Conservation (phyloP, 1,139 yeast species). For the Arxiozyma slooffiae region DNA sequence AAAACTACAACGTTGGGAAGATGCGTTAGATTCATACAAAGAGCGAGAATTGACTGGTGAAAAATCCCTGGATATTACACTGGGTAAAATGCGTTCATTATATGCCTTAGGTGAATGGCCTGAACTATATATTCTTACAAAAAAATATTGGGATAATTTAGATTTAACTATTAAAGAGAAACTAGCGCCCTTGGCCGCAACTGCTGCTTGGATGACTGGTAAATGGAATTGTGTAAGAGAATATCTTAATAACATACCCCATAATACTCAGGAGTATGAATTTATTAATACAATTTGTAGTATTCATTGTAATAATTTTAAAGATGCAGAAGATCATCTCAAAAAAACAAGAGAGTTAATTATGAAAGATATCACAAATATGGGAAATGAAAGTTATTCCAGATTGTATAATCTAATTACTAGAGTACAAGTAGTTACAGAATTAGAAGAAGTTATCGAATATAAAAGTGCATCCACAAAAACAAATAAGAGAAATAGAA, state of each 20-base stretch:
- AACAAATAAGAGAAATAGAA: conserved; percentile 63
- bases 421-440: conserved; percentile 93
- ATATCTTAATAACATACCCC: conserved; percentile 80
- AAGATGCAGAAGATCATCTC: conserved; percentile 71
- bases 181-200: conserved; percentile 97
- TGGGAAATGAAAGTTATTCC: conserved; percentile 90
- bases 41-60: conserved; percentile 50
- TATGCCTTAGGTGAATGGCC: conserved; percentile 99
- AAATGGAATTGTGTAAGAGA: conserved; percentile 96
- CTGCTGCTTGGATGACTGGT: conserved; percentile 98
- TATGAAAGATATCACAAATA: conserved; percentile 87
- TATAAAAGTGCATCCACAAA: conserved; percentile 79
- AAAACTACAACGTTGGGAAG: conserved; percentile 95
- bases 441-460: conserved; percentile 84
- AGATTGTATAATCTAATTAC: conserved; percentile 97
- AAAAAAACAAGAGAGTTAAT: conserved; percentile 76
- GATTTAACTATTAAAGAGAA: conserved; percentile 64
- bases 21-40: conserved; percentile 83
- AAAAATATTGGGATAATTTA: conserved; percentile 71
- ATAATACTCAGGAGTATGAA: conserved; percentile 88
- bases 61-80: conserved; percentile 59
- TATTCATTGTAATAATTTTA: conserved; percentile 78
- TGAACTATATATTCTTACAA: conserved; percentile 74
- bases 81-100: conserved; percentile 96
- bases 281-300: conserved; percentile 86